Evolutionary conservation across 345 rosid genomes (phyloP).

Genomic region (Euphorbia lathyris): DNA sequence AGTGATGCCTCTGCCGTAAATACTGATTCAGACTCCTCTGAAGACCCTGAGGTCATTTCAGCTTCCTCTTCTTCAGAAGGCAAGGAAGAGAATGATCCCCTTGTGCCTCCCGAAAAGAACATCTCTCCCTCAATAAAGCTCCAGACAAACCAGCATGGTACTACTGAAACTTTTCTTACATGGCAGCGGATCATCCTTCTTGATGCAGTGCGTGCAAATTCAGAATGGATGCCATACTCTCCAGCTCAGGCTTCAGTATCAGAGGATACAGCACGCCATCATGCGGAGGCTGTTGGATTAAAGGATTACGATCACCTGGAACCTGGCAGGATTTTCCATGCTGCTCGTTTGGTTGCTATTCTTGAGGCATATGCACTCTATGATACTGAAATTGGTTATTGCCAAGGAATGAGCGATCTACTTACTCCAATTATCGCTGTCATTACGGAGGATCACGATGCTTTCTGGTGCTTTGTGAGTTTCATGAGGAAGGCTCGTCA

Average conservation of each 20-base stretch:
- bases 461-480: slow-evolving; percentile 95
- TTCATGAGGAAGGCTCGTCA: slow-evolving; percentile 96
- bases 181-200: slow-evolving; percentile 97
- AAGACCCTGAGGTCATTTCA: slow-evolving; percentile 55
- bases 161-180: slow-evolving; percentile 62
- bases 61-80: slow-evolving; percentile 41
- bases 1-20: slow-evolving; percentile 51
- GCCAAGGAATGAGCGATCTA: slow-evolving; percentile 99
- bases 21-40: slow-evolving; percentile 74
- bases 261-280: slow-evolving; percentile 52
- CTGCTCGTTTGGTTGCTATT: slow-evolving; percentile 87
- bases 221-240: slow-evolving; percentile 71
- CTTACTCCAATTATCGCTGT: slow-evolving; percentile 86
- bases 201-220: slow-evolving; percentile 92
- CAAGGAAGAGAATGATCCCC: slow-evolving; percentile 40
- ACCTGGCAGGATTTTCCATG: slow-evolving; percentile 76
- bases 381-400: slow-evolving; percentile 93
- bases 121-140: slow-evolving; percentile 33
- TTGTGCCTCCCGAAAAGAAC: slow-evolving; percentile 26
- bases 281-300: slow-evolving; percentile 72
- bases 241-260: slow-evolving; percentile 60
- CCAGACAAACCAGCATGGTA: slow-evolving; percentile 23
- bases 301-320: slow-evolving; percentile 78
- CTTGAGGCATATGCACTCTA: slow-evolving; percentile 92
- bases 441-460: slow-evolving; percentile 78